A percentile compares a stretch with the other conserved stretches of the same genome.
phyloP scores from a whole-genome alignment of 352 stramenopile species.

The Phytopythium montanum region DNA sequence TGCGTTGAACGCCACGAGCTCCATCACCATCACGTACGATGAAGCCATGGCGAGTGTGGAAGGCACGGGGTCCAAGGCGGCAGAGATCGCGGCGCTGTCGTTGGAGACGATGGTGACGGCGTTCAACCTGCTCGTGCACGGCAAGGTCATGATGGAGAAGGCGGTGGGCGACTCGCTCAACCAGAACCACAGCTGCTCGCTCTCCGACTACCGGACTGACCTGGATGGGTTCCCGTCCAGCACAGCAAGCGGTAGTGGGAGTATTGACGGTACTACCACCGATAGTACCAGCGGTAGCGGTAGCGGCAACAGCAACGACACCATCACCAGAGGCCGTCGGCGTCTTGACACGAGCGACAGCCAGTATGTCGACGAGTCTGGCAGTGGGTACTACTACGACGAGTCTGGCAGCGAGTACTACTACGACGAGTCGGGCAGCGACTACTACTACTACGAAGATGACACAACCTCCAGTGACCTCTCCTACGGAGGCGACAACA shows the following conservation, averaged over 20 bases:
- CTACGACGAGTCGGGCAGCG: too few relatives aligned
- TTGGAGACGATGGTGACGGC: slow-evolving; percentile 13
- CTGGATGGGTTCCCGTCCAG: too few relatives aligned
- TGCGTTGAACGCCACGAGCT: slow-evolving; percentile 10
- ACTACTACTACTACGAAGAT: too few relatives aligned
- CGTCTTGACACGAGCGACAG: not conserved
- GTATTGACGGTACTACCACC: too few relatives aligned
- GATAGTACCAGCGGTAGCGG: too few relatives aligned
- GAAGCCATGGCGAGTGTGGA: not conserved
- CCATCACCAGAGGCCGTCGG: slow-evolving; percentile 8
- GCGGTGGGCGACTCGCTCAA: slow-evolving; percentile 25
- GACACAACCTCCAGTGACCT: too few relatives aligned
- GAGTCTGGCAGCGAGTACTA: too few relatives aligned
- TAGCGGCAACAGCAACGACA: too few relatives aligned
- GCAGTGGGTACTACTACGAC: too few relatives aligned
- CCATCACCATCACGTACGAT: slow-evolving; percentile 10
- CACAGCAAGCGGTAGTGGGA: too few relatives aligned
- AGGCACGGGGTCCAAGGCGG: not conserved
- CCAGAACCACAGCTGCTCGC: slow-evolving; percentile 31
- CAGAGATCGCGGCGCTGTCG: not conserved
- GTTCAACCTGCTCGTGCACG: slow-evolving; percentile 38
- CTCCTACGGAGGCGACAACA: slow-evolving; percentile 8
- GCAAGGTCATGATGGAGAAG: slow-evolving; percentile 35
- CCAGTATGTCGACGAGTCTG: too few relatives aligned
- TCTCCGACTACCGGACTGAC: slow-evolving; percentile 13